These are phyloP conservation scores for Leonotis leonurus DNA, from an alignment of 257 asterid species.

Conservation along the genomic window DNA sequence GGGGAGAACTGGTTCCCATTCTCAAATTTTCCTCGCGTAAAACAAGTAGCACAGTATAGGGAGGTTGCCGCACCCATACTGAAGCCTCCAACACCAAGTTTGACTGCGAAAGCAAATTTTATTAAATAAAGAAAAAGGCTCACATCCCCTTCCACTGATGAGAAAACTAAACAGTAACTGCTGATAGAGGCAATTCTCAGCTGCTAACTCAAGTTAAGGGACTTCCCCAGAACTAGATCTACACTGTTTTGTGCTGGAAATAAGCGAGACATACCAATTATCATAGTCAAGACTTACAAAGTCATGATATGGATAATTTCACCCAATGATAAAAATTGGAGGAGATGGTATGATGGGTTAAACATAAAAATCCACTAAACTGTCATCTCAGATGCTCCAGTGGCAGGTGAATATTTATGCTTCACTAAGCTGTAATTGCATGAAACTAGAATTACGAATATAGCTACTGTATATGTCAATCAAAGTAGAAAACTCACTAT, in stretches of 20 bases:
- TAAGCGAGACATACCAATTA: neutral
- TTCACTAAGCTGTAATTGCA: neutral
- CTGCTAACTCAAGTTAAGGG: neutral
- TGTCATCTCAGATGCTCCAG: neutral
- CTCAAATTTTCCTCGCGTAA: slow-evolving; percentile 51
- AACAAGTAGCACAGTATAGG: slow-evolving; percentile 75
- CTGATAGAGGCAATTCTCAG: neutral
- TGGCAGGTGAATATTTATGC: slow-evolving; percentile 1
- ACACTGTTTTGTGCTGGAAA: neutral
- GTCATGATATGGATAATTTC: neutral
- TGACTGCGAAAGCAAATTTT: slow-evolving; percentile 38
- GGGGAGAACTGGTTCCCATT: slow-evolving; percentile 56
- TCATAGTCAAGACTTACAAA: neutral
- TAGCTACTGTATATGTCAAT: neutral
- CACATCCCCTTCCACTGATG: neutral
- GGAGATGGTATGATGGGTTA: neutral
- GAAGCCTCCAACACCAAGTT: slow-evolving; percentile 88
- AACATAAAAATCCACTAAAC: neutral
- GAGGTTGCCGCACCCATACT: slow-evolving; percentile 93
- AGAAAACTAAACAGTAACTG: neutral
- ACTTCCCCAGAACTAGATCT: neutral
- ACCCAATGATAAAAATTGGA: neutral
- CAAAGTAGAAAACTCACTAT: slow-evolving; percentile 45
- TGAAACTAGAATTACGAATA: neutral
- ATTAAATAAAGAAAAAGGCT: too few relatives aligned